Conservation (phyloP, 164 flowering plant species). For the Vitis riparia region DNA sequence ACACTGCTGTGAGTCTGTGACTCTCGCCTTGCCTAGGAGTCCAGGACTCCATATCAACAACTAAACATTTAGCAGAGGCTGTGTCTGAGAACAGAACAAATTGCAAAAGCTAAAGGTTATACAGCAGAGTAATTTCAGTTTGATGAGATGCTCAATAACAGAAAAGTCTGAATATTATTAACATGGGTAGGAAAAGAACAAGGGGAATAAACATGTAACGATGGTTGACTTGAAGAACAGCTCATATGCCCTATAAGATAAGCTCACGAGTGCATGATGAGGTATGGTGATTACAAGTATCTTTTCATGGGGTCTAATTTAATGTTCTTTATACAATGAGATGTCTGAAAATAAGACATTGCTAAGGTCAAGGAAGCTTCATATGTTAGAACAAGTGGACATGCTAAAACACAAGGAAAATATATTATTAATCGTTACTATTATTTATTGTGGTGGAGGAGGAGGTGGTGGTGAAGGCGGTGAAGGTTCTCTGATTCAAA, state of each 20-base stretch:
- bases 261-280: conserved; percentile 21
- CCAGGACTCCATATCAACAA: background rate
- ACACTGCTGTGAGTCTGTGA: too few species aligned
- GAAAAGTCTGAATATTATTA: conserved; percentile 20
- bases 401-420: conserved; percentile 5
- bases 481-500: background rate
- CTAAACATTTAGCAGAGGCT: background rate
- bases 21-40: background rate
- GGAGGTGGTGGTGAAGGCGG: background rate
- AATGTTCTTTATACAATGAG: conserved; percentile 6
- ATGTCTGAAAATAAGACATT: conserved; percentile 14
- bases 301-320: conserved; percentile 11
- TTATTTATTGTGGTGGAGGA: background rate
- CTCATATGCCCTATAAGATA: conserved; percentile 20
- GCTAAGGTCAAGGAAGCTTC: conserved; percentile 24
- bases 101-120: too few species aligned
- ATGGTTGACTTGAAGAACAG: conserved; percentile 29
- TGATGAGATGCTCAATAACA: conserved; percentile 2
- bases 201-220: conserved; percentile 2
- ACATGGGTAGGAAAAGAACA: conserved; percentile 1
- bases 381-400: conserved; percentile 16
- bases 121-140: too few species aligned
- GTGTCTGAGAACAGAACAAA: background rate
- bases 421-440: background rate
- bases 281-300: conserved; percentile 21